A percentile compares a stretch with the other conserved stretches of the same genome.
These are phyloP conservation scores for Cercospora sojina DNA, from an alignment of 2,329 filamentous ascomycete genomes.

Conservation along the genomic window DNA sequence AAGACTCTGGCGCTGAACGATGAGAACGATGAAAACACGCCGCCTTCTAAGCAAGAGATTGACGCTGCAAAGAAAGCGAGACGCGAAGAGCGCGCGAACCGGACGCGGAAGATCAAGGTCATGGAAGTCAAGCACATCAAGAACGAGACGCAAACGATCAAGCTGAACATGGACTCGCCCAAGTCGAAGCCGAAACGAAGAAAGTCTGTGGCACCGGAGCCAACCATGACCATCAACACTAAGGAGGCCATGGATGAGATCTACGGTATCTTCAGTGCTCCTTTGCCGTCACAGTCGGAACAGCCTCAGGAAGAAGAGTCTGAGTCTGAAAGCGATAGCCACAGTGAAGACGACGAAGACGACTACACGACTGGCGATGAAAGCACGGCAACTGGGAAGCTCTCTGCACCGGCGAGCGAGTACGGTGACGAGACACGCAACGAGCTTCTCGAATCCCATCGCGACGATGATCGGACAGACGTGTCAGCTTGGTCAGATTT, in stretches of 20 bases:
- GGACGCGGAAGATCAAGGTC: constrained; percentile 64
- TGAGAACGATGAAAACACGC: constrained; percentile 51
- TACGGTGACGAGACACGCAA: constrained; percentile 61
- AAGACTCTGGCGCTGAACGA: constrained; percentile 39
- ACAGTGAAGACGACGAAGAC: constrained; percentile 46
- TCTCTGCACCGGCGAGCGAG: constrained; percentile 63
- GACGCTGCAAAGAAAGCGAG: constrained; percentile 51
- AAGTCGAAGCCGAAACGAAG: constrained; percentile 82
- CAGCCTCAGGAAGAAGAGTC: constrained; percentile 57
- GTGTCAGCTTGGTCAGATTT: constrained; percentile 89
- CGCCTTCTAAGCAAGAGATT: constrained; percentile 36
- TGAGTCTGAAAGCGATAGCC: constrained; percentile 62
- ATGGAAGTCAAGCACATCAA: constrained; percentile 73
- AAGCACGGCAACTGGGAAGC: constrained; percentile 71
- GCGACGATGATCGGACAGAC: constrained; percentile 41
- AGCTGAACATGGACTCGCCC: constrained; percentile 85
- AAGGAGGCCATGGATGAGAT: constrained; percentile 95
- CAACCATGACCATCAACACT: constrained; percentile 98
- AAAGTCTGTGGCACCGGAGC: constrained; percentile 70
- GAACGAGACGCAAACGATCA: constrained; percentile 86
- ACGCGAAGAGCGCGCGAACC: constrained; percentile 51
- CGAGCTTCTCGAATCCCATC: constrained; percentile 49
- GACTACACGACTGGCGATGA: constrained; percentile 66
- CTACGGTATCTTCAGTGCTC: constrained; percentile 94
- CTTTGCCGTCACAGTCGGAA: constrained; percentile 56